A percentile compares a stretch with the other conserved stretches of the same genome.
phyloP scores from a whole-genome alignment of 805 yeast genomes.

The Metschnikowia amazonensis region DNA sequence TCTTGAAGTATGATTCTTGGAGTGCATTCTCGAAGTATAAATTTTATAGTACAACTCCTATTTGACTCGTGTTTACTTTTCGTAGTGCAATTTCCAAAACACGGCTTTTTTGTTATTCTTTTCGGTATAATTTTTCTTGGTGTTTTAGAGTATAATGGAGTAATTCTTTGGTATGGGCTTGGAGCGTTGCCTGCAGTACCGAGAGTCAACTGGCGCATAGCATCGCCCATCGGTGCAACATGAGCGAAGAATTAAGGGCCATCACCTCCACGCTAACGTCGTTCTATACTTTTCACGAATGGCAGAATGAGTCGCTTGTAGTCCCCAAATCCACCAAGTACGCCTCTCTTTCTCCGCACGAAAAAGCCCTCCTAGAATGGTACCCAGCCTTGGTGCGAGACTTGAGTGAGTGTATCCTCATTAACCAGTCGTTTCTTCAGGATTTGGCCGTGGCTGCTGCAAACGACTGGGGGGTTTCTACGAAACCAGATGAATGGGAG shows the following conservation, averaged over 20 bases:
- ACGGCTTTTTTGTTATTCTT: too few species aligned
- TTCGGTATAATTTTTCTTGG: too few species aligned
- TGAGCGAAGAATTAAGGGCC: conserved; percentile 33
- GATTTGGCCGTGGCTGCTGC: conserved; percentile 43
- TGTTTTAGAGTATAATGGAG: too few species aligned
- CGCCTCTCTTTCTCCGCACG: conserved; percentile 34
- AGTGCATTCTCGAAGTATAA: too few species aligned
- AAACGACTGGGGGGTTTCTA: conserved; percentile 46
- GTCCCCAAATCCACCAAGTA: conserved; percentile 29
- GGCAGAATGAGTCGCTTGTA: conserved; percentile 32
- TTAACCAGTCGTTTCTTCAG: conserved; percentile 44
- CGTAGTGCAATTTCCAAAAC: too few species aligned
- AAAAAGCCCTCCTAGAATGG: conserved; percentile 48
- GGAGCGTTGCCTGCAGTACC: background rate
- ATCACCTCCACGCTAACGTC: conserved; percentile 37
- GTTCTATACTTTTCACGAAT: conserved; percentile 30
- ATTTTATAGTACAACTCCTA: background rate
- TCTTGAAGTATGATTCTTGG: too few species aligned
- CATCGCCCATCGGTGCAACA: background rate
- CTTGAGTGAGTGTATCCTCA: conserved; percentile 39
- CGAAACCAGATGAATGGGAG: conserved; percentile 40
- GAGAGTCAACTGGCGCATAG: background rate
- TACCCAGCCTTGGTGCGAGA: conserved; percentile 39
- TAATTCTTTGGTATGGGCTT: background rate
- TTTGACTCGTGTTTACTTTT: too few species aligned